Evolutionary conservation across 495 filamentous ascomycete species (phyloP), one percentile per base, ranked within the genome.

Genomic region (Daldinia bambusicola): DNA sequence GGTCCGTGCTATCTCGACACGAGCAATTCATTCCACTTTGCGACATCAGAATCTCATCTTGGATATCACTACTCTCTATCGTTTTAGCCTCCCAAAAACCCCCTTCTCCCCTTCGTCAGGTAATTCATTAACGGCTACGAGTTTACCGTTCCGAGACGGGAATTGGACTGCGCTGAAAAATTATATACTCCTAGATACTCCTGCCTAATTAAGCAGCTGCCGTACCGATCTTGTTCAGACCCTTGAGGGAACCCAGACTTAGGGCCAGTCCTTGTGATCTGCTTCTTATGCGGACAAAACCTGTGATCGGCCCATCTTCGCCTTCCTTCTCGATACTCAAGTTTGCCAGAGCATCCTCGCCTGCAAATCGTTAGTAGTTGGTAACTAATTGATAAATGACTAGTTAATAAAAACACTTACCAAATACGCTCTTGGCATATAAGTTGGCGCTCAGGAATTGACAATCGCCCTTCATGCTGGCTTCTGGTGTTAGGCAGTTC

Each of bases 231-330:
- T 94, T 94, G 80, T 95, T 95, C 70, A 99, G 83, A 4, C 96
- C 96, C 83, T 99, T 99, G 75, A 99, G 85, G 43, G 92, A 95
- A 16, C 96, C 96, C 63, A 99, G 83, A 79, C 94, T 97, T 66
- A 99, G 83, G 3, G 96, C 96, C 63, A 99, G 85, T 55, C 95
- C 96, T 83, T 99, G 96, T 5, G 93, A 97, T 74, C 96, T 91
- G 85, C 94, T 97, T 81, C 96, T 89, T 86, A 99, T 99, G 74
- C 96, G 91, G 59, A 99, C 93, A 79, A 99, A 99, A n/a, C 96
- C 96, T 31, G 95, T 98, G 67, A 99, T 91, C 6, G 94, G 94
- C 31, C 96, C 95, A 76, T 97, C 90, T 10, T 97, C 94, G 56
- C 93, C 94, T 79, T 98, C 93, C 82, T 97, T 95, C 77, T 99